Evolutionary conservation across 306 rosid genomes (phyloP).

Genomic region (Rosa multiflora): DNA sequence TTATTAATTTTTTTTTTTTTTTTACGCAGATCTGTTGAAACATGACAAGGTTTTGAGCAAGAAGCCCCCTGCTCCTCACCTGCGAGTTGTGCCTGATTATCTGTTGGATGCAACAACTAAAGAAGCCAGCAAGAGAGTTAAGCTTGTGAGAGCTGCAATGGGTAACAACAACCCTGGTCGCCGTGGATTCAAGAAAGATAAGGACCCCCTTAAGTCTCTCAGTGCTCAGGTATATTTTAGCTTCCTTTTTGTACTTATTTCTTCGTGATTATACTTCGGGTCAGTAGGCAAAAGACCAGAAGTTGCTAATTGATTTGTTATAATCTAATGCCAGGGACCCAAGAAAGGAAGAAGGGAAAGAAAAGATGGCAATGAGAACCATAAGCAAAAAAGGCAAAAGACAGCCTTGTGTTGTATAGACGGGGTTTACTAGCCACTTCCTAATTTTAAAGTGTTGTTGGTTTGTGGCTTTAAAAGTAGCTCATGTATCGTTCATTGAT

Average conservation of each 20-base stretch:
- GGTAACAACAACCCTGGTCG: slow-evolving; percentile 6
- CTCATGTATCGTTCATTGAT: neutral
- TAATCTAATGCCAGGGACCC: slow-evolving; percentile 21
- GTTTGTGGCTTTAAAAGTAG: neutral
- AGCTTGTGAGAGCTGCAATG: slow-evolving; percentile 10
- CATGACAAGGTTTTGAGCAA: slow-evolving; percentile 94
- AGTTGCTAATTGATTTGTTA: slow-evolving; percentile 10
- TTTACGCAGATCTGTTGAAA: slow-evolving; percentile 65
- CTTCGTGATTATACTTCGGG: neutral
- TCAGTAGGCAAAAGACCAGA: slow-evolving; percentile 22
- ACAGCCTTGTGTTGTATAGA: neutral
- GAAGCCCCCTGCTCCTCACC: slow-evolving; percentile 73
- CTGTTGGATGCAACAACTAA: slow-evolving; percentile 25
- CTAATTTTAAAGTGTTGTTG: neutral
- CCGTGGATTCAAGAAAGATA: slow-evolving; percentile 1
- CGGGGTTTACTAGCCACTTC: neutral
- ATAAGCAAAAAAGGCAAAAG: slow-evolving; percentile 39
- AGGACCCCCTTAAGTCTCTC: slow-evolving; percentile 13
- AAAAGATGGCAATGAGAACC: slow-evolving; percentile 35
- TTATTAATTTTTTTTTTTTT: neutral
- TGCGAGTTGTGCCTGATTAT: slow-evolving; percentile 82
- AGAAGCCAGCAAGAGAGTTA: slow-evolving; percentile 12
- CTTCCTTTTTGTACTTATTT: neutral
- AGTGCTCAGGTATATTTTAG: slow-evolving; percentile 7
- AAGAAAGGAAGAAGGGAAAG: slow-evolving; percentile 18